Percentiles rank a stretch among this genome's conserved stretches.
phyloP scores from a whole-genome alignment of 2,329 filamentous ascomycete species.

The Pochonia chlamydosporia region DNA sequence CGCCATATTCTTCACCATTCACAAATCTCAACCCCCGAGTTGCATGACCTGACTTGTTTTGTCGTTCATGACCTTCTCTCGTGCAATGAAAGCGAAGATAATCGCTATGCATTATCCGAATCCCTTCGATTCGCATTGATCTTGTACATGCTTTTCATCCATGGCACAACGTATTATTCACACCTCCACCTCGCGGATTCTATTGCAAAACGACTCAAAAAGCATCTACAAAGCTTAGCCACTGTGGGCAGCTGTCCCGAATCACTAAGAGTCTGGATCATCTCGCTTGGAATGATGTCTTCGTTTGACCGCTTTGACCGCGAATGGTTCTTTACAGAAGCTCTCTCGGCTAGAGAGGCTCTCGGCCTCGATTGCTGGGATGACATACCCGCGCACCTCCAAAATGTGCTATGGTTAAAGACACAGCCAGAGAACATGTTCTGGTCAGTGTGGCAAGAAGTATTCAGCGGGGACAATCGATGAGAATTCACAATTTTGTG shows the following conservation, averaged over 20 bases:
- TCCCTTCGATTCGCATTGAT: constrained; percentile 40
- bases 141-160: constrained; percentile 47
- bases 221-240: constrained; percentile 19
- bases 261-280: constrained; percentile 35
- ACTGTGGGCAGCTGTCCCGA: constrained; percentile 4
- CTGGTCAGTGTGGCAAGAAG: not conserved
- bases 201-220: constrained; percentile 26
- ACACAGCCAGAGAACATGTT: not conserved
- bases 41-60: constrained; percentile 52
- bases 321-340: constrained; percentile 22
- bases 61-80: constrained; percentile 44
- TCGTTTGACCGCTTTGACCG: constrained; percentile 20
- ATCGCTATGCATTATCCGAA: constrained; percentile 26
- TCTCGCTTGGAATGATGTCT: constrained; percentile 33
- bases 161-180: constrained; percentile 51
- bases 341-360: constrained; percentile 5
- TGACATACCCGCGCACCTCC: not conserved
- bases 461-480: not conserved
- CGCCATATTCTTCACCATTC: constrained; percentile 34
- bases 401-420: not conserved
- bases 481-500: not conserved
- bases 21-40: constrained; percentile 31
- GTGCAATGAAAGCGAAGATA: not conserved
- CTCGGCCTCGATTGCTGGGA: not conserved
- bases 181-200: constrained; percentile 32